A percentile compares a stretch with the other conserved stretches of the same genome.
phyloP scores from a whole-genome alignment of 73 alveolate genomes.

The Tetrahymena elliotti region DNA sequence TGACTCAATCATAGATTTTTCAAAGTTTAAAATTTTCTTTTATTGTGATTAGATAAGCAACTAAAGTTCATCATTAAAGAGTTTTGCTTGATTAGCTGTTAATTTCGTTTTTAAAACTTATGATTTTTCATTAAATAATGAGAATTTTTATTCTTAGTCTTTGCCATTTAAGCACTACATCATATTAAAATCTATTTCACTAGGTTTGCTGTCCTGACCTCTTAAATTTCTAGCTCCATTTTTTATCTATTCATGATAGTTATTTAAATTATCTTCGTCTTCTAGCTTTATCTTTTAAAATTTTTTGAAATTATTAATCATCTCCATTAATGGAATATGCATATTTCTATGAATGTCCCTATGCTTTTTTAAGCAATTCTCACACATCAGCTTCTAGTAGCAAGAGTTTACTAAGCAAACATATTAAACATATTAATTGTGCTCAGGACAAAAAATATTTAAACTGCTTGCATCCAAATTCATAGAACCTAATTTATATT shows the following conservation, averaged over 20 bases:
- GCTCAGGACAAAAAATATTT: background rate
- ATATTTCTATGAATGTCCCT: background rate
- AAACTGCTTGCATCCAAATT: background rate
- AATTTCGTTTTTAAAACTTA: background rate
- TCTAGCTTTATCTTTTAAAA: background rate
- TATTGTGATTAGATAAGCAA: background rate
- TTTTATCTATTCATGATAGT: background rate
- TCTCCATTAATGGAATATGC: background rate
- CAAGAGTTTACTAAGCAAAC: background rate
- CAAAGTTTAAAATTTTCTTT: background rate
- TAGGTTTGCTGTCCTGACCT: background rate
- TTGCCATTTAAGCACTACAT: background rate
- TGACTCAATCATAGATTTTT: background rate
- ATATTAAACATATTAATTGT: background rate
- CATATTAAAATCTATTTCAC: background rate
- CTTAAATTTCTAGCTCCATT: background rate
- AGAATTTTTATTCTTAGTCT: background rate
- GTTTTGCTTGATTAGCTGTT: background rate
- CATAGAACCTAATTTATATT: background rate
- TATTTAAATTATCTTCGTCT: background rate
- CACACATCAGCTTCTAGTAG: background rate
- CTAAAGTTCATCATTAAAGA: background rate
- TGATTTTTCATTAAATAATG: background rate
- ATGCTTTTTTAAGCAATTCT: background rate
- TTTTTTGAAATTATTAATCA: background rate